Evolutionary conservation across 805 yeast genomes (phyloP).

Genomic region (Pichia nakasei): DNA sequence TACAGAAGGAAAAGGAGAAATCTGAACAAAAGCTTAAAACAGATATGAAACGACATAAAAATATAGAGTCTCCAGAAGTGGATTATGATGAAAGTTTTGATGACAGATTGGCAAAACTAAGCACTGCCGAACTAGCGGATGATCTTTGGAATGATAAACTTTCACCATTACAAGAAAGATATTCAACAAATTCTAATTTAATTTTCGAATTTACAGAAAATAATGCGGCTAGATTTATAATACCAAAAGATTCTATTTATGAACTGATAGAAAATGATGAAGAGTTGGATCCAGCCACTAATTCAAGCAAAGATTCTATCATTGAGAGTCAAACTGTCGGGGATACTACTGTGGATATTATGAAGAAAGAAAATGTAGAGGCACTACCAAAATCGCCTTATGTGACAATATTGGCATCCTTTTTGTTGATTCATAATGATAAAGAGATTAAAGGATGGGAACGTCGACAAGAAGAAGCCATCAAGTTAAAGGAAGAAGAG

Average conservation of each 20-base stretch:
- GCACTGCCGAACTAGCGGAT: slow-evolving; percentile 11
- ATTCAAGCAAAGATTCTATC: slow-evolving; percentile 3
- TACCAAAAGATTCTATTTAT: slow-evolving; percentile 71
- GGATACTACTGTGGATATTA: slow-evolving; percentile 13
- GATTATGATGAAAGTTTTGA: slow-evolving; percentile 10
- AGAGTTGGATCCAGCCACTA: not conserved
- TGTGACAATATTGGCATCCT: slow-evolving; percentile 39
- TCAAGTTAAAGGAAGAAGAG: slow-evolving; percentile 19
- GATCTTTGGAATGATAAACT: slow-evolving; percentile 44
- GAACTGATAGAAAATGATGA: slow-evolving; percentile 39
- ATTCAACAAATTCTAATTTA: slow-evolving; percentile 57
- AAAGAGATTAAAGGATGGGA: slow-evolving; percentile 41
- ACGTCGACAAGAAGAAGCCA: slow-evolving; percentile 23
- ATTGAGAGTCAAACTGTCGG: slow-evolving; percentile 8
- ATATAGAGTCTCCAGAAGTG: not conserved
- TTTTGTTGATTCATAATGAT: slow-evolving; percentile 42
- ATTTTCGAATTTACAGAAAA: slow-evolving; percentile 82
- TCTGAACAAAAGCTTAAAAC: not conserved
- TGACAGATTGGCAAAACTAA: slow-evolving; percentile 11
- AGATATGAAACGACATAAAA: slow-evolving; percentile 10
- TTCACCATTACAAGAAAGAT: slow-evolving; percentile 72
- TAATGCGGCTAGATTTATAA: slow-evolving; percentile 58
- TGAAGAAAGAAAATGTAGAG: slow-evolving; percentile 6
- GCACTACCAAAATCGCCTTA: slow-evolving; percentile 9
- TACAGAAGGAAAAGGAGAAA: slow-evolving; percentile 7